These are phyloP conservation scores for Endocalyx cinctus DNA, from an alignment of 2,329 filamentous ascomycete genomes.

Conservation along the genomic window DNA sequence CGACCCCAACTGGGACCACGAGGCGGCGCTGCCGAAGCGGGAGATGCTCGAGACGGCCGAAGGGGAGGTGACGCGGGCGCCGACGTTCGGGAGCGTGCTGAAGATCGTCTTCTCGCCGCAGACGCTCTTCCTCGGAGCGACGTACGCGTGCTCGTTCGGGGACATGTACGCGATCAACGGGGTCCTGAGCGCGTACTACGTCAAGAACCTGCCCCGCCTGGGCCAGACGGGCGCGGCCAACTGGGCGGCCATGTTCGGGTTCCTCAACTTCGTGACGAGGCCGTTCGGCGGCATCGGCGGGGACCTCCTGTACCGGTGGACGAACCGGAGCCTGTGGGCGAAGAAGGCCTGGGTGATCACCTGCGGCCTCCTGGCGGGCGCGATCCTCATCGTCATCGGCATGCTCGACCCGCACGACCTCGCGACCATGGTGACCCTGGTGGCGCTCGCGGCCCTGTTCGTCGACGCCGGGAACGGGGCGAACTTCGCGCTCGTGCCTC, in stretches of 20 bases:
- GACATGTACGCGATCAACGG: conserved; percentile 59
- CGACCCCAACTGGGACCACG: conserved; percentile 40
- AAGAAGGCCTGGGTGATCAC: conserved; percentile 56
- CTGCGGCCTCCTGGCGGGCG: conserved; percentile 59
- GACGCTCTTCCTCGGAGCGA: conserved; percentile 49
- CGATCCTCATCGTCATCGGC: conserved; percentile 57
- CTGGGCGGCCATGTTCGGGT: conserved; percentile 71
- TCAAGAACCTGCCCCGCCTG: conserved; percentile 54
- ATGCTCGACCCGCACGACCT: conserved; percentile 57
- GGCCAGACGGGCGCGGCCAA: conserved; percentile 52
- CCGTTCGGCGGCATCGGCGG: conserved; percentile 59
- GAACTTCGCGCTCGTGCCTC: conserved; percentile 81
- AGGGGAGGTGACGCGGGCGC: conserved; percentile 50
- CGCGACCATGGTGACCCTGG: conserved; percentile 68
- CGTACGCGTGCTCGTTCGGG: conserved; percentile 62
- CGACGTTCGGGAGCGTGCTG: conserved; percentile 46
- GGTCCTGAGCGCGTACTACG: conserved; percentile 54
- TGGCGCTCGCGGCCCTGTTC: conserved; percentile 76
- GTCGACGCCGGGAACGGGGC: conserved; percentile 80
- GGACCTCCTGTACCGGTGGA: conserved; percentile 43
- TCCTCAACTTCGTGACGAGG: conserved; percentile 65
- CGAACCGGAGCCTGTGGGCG: conserved; percentile 33
- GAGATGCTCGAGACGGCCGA: conserved; percentile 52
- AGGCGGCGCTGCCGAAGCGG: conserved; percentile 42
- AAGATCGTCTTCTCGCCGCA: conserved; percentile 47